phyloP scores from a whole-genome alignment of 2,329 filamentous ascomycete genomes.

The Cercospora canescens region DNA sequence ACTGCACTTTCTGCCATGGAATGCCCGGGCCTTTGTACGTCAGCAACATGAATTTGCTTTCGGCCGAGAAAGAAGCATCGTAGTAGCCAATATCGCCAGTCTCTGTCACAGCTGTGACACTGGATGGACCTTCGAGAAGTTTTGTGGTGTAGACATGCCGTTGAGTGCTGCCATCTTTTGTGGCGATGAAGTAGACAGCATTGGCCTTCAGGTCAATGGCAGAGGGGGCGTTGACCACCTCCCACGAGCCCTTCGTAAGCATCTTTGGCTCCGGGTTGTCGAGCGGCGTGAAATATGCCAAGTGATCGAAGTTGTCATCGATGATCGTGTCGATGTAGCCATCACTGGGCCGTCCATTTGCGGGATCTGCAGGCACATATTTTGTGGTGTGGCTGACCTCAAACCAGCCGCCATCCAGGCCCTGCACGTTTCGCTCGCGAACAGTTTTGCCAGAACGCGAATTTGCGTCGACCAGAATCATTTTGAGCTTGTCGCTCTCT shows the following conservation, averaged over 20 bases:
- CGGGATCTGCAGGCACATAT: slow-evolving; percentile 81
- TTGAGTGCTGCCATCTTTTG: slow-evolving; percentile 84
- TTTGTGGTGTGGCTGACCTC: slow-evolving; percentile 85
- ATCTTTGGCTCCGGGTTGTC: slow-evolving; percentile 79
- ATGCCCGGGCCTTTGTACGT: slow-evolving; percentile 81
- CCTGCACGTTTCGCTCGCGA: slow-evolving; percentile 73
- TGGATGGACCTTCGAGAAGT: slow-evolving; percentile 66
- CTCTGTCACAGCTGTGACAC: slow-evolving; percentile 72
- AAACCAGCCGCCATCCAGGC: slow-evolving; percentile 95
- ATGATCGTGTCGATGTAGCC: slow-evolving; percentile 93
- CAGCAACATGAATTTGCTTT: slow-evolving; percentile 79
- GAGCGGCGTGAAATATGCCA: slow-evolving; percentile 89
- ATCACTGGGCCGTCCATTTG: slow-evolving; percentile 69
- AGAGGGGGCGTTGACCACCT: slow-evolving; percentile 82
- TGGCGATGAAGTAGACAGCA: slow-evolving; percentile 85
- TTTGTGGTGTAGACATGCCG: slow-evolving; percentile 90
- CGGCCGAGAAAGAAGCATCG: slow-evolving; percentile 77
- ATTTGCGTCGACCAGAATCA: slow-evolving; percentile 79
- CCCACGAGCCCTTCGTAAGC: slow-evolving; percentile 88
- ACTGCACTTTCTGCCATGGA: slow-evolving; percentile 88
- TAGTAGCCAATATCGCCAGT: slow-evolving; percentile 75
- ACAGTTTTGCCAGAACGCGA: slow-evolving; percentile 74
- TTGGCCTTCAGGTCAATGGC: slow-evolving; percentile 83
- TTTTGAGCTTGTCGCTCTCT: slow-evolving; percentile 86
- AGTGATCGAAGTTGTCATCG: slow-evolving; percentile 81